Conservation (phyloP, 139 green algal genomes). For the Klebsormidium nitens region DNA sequence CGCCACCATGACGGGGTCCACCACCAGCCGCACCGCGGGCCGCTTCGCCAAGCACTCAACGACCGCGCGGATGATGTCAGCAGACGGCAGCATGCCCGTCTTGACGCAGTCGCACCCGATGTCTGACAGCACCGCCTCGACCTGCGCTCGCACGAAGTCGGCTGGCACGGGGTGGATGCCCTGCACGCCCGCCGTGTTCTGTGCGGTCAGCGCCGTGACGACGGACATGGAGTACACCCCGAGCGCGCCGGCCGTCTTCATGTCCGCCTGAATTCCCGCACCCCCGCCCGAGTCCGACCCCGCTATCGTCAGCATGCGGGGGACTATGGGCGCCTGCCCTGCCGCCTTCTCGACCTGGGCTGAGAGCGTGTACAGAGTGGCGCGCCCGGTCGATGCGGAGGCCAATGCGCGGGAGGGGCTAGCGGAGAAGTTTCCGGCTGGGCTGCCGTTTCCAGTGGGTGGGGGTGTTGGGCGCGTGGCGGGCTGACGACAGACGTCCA, state of each 20-base stretch:
- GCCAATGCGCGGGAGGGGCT: too few species aligned
- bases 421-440: too few species aligned
- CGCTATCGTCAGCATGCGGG: constrained; percentile 54
- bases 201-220: constrained; percentile 85
- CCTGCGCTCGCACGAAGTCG: constrained; percentile 67
- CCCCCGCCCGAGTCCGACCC: constrained; percentile 90
- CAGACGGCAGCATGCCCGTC: constrained; percentile 86
- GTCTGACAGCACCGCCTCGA: constrained; percentile 76
- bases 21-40: constrained; percentile 47
- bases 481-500: too few species aligned
- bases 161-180: constrained; percentile 58
- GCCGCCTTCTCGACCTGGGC: too few species aligned
- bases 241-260: constrained; percentile 38
- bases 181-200: constrained; percentile 86
- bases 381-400: too few species aligned
- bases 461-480: too few species aligned
- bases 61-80: constrained; percentile 21
- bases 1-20: constrained; percentile 90
- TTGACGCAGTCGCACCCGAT: constrained; percentile 62
- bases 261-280: constrained; percentile 81
- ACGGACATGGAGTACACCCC: constrained; percentile 71
- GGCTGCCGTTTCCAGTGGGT: too few species aligned
- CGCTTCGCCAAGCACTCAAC: neutral
- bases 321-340: too few species aligned
- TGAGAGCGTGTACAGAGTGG: too few species aligned